Percentiles rank a stretch among this genome's conserved stretches.
phyloP scores from a whole-genome alignment of 371 early-diverging fungal genomes.

The Actinomucor elegans region DNA sequence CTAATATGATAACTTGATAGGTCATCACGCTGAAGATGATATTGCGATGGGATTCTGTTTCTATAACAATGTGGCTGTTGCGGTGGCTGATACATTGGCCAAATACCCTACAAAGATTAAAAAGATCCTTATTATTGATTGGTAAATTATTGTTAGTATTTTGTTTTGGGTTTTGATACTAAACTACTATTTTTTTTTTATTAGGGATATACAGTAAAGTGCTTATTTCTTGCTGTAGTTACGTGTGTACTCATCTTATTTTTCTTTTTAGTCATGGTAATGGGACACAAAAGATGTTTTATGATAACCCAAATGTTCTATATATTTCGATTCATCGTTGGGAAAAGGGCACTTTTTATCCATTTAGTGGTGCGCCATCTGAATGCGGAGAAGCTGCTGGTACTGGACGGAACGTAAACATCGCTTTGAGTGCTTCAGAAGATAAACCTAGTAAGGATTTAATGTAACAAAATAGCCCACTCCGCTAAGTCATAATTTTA shows the following conservation, averaged over 20 bases:
- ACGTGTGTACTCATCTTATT: not conserved
- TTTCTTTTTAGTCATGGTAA: conserved; percentile 52
- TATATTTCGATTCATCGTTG: conserved; percentile 67
- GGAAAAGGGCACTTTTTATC: conserved; percentile 63
- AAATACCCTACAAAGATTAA: conserved; percentile 48
- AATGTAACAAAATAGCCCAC: not conserved
- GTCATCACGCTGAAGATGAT: conserved; percentile 67
- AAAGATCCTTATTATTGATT: conserved; percentile 62
- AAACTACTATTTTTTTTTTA: no score
- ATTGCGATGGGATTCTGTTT: conserved; percentile 70
- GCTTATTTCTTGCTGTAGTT: no score
- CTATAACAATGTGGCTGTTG: conserved; percentile 69
- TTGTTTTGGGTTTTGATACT: not conserved
- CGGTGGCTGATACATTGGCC: conserved; percentile 52
- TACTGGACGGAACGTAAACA: conserved; percentile 58
- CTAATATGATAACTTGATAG: conserved; percentile 5
- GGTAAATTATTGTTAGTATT: no score
- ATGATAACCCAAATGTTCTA: conserved; percentile 60
- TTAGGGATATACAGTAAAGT: conserved; percentile 65
- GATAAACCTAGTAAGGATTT: conserved; percentile 47
- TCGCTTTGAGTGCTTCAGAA: conserved; percentile 49
- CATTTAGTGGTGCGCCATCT: conserved; percentile 55
- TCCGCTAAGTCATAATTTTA: not conserved
- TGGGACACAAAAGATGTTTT: conserved; percentile 67
- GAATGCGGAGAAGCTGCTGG: conserved; percentile 59